Conservation (phyloP, 768 basidiomycete genomes). For the Rhodotorula diobovata region DNA sequence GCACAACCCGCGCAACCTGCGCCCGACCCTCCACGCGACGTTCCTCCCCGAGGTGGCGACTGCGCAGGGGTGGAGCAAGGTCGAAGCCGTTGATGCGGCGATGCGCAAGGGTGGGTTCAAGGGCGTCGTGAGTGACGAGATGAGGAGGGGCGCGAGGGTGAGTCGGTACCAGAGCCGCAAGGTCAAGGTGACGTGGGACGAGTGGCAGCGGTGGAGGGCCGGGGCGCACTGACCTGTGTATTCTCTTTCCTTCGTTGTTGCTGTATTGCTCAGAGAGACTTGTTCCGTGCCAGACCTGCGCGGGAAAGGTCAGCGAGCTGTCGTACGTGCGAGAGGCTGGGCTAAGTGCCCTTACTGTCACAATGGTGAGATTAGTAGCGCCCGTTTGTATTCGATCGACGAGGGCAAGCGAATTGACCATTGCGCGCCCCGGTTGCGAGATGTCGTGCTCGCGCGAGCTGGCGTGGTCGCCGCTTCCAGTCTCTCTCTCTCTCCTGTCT, state of each 20-base stretch:
- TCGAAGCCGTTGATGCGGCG: slow-evolving; percentile 82
- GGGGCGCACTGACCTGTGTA: slow-evolving; percentile 8
- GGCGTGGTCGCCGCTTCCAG: neutral
- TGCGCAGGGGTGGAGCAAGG: slow-evolving; percentile 89
- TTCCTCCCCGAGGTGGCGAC: slow-evolving; percentile 89
- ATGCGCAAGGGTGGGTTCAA: slow-evolving; percentile 90
- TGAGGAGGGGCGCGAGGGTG: slow-evolving; percentile 68
- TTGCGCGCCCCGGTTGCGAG: too few species aligned
- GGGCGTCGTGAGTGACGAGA: slow-evolving; percentile 73
- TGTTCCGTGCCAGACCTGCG: too few species aligned
- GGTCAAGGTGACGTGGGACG: slow-evolving; percentile 65
- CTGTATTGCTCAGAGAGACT: neutral
- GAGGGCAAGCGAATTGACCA: too few species aligned
- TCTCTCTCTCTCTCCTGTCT: neutral
- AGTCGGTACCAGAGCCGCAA: slow-evolving; percentile 75
- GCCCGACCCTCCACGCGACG: slow-evolving; percentile 67
- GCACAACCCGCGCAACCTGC: slow-evolving; percentile 46
- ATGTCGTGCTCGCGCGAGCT: too few species aligned
- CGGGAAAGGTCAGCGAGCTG: neutral
- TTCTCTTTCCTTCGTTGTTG: neutral
- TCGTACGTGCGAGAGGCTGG: neutral
- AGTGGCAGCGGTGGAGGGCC: slow-evolving; percentile 71
- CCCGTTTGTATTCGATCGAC: too few species aligned
- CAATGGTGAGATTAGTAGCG: too few species aligned
- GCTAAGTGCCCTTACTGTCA: neutral